Percentiles rank a stretch among this genome's conserved stretches.
These are phyloP conservation scores for Eucalyptus melliodora DNA, from an alignment of 345 rosid species.

Conservation along the genomic window DNA sequence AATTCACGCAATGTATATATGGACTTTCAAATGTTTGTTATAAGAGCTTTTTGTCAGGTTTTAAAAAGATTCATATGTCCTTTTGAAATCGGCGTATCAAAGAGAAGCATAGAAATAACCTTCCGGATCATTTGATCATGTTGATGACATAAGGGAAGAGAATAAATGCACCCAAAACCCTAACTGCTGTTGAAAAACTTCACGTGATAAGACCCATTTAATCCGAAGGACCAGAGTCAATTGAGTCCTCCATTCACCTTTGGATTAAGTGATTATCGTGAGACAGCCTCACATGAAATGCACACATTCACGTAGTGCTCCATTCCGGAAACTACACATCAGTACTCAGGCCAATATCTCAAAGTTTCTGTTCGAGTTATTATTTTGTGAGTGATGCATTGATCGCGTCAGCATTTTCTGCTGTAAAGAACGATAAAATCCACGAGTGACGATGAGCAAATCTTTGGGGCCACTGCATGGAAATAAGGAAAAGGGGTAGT, in stretches of 20 bases:
- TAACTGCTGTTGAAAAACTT: neutral
- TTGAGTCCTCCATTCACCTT: neutral
- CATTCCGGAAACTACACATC: neutral
- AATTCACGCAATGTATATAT: neutral
- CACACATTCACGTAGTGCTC: neutral
- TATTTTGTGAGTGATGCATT: neutral
- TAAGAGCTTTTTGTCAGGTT: neutral
- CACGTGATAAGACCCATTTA: neutral
- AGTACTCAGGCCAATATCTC: neutral
- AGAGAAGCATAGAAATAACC: neutral
- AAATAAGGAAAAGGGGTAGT: neutral
- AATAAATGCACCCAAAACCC: neutral
- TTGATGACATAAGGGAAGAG: neutral
- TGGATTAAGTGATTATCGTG: neutral
- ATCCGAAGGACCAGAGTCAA: neutral
- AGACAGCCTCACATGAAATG: neutral
- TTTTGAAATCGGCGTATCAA: neutral
- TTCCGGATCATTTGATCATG: neutral
- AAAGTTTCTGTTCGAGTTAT: neutral
- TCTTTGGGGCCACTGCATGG: neutral
- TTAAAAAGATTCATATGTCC: neutral
- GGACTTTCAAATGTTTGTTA: neutral
- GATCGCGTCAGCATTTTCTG: neutral
- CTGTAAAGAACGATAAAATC: neutral
- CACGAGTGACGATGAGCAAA: neutral